Evolutionary conservation across 2,329 filamentous ascomycete species (phyloP).

Genomic region (Aspergillus spinulosporus): DNA sequence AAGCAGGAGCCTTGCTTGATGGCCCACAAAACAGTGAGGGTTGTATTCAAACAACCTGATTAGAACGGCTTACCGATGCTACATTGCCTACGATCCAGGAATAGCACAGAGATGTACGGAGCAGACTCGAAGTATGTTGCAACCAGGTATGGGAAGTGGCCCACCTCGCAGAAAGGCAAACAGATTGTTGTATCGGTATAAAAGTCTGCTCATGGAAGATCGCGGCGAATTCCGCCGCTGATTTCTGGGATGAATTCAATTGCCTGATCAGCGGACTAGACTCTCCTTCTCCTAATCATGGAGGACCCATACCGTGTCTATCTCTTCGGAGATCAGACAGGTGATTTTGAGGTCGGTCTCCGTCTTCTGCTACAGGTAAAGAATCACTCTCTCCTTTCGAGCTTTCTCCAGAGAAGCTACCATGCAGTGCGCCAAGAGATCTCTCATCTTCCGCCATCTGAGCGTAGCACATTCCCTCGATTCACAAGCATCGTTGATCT

Average conservation of each 20-base stretch:
- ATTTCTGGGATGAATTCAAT: background rate
- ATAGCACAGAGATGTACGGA: background rate
- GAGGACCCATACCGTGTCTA: slow-evolving; percentile 38
- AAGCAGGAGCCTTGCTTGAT: background rate
- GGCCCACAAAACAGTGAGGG: slow-evolving; percentile 7
- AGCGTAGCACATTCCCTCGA: slow-evolving; percentile 39
- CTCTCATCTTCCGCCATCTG: slow-evolving; percentile 34
- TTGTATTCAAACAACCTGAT: slow-evolving; percentile 6
- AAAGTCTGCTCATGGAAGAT: slow-evolving; percentile 5
- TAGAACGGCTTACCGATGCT: slow-evolving; percentile 1
- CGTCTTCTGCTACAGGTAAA: slow-evolving; percentile 44
- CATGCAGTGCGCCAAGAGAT: slow-evolving; percentile 46
- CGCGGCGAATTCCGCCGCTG: background rate
- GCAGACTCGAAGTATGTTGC: background rate
- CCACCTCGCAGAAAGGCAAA: background rate
- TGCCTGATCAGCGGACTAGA: background rate
- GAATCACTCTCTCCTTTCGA: slow-evolving; percentile 43
- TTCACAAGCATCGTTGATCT: slow-evolving; percentile 44
- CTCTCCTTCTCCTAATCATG: slow-evolving; percentile 25
- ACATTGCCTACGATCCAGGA: background rate
- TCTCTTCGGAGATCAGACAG: slow-evolving; percentile 51
- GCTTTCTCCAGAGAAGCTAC: slow-evolving; percentile 46
- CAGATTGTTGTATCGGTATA: slow-evolving; percentile 12
- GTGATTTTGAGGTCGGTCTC: slow-evolving; percentile 45
- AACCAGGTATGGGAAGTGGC: background rate